These are phyloP conservation scores for Barnettozyma hawaiiensis DNA, from an alignment of 1,139 yeast species.

Conservation along the genomic window DNA sequence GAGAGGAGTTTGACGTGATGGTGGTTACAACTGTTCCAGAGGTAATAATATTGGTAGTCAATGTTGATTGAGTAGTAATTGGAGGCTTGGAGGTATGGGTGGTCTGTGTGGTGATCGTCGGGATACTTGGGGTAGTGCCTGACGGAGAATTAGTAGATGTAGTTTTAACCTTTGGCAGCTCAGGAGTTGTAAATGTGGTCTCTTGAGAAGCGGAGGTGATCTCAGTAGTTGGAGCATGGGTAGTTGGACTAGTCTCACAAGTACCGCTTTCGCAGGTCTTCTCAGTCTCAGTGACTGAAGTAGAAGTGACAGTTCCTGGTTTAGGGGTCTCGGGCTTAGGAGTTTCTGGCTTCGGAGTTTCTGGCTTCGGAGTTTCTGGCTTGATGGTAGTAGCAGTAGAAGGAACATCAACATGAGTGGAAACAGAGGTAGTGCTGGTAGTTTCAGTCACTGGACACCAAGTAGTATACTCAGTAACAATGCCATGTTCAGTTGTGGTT, in stretches of 20 bases:
- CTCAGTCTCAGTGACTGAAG: neutral
- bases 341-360: neutral
- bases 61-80: neutral
- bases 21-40: neutral
- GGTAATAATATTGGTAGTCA: neutral
- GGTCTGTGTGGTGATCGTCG: neutral
- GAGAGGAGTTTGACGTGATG: neutral
- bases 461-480: conserved; percentile 29
- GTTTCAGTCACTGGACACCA: conserved; percentile 29
- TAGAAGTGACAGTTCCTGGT: neutral
- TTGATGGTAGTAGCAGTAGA: conserved; percentile 1
- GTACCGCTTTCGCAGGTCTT: neutral
- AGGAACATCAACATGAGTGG: neutral
- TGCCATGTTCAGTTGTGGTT: conserved; percentile 24
- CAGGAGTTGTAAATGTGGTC: neutral
- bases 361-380: neutral
- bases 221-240: neutral
- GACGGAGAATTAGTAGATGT: neutral
- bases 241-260: neutral
- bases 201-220: neutral
- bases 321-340: neutral
- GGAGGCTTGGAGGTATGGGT: neutral
- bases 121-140: neutral
- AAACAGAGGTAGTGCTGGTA: neutral
- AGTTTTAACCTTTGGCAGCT: neutral